These are phyloP conservation scores for Chalaropsis ovoidea DNA, from an alignment of 2,329 filamentous ascomycete genomes.

Conservation along the genomic window DNA sequence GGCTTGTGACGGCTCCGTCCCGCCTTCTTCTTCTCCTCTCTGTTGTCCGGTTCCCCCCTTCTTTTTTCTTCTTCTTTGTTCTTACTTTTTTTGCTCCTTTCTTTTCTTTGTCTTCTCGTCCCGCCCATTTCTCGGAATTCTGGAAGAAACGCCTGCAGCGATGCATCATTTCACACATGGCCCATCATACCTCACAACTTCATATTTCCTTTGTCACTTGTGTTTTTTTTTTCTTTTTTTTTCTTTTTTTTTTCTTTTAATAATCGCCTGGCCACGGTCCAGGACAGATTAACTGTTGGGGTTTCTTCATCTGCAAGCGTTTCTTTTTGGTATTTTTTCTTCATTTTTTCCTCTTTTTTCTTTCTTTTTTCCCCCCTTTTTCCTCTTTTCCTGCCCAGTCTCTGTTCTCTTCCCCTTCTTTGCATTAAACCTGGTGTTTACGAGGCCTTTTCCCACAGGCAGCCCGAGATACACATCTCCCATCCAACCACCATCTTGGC, in stretches of 20 bases:
- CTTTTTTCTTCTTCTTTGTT: conserved; percentile 13
- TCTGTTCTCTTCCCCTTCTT: conserved; percentile 4
- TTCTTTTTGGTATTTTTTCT: not conserved
- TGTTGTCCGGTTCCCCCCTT: conserved; percentile 13
- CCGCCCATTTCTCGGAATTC: conserved; percentile 13
- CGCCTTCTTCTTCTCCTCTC: not conserved
- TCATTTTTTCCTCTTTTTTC: not conserved
- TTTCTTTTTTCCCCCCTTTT: not conserved
- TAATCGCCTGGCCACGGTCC: conserved; percentile 15
- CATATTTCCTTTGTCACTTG: conserved; percentile 11
- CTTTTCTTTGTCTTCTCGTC: conserved; percentile 17
- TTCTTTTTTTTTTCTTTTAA: not conserved
- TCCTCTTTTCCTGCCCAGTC: conserved; percentile 14
- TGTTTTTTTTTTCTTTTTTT: not conserved
- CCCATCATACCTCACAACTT: conserved; percentile 21
- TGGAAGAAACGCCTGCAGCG: conserved; percentile 25
- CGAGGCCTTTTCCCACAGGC: not conserved
- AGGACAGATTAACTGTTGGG: conserved; percentile 16
- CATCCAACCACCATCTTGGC: too few relatives aligned
- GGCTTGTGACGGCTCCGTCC: not conserved
- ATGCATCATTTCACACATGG: conserved; percentile 23
- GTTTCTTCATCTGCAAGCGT: conserved; percentile 2
- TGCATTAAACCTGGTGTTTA: conserved; percentile 13
- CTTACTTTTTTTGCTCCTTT: conserved; percentile 6
- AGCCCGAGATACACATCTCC: not conserved